Evolutionary conservation across 2,329 filamentous ascomycete species (phyloP), one percentile per base, ranked within the genome.

Genomic region (Calonectria fujianensis): DNA sequence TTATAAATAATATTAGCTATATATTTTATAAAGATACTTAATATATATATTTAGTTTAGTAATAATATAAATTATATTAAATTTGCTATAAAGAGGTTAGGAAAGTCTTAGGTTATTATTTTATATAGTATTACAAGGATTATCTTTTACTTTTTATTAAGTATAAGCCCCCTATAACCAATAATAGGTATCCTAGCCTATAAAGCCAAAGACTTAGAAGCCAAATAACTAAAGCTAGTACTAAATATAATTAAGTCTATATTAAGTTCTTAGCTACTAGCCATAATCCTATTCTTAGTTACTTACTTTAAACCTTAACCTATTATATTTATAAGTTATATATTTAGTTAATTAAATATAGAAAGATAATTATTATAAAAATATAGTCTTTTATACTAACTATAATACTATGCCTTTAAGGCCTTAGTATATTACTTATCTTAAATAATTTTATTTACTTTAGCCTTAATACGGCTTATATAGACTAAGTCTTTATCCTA

Each of bases 311-410:
- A 20, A 11, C 73, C 69, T 14, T 45, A 32, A 5, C 75, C 75
- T 18, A 71, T 20, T 2, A 69, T 93, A 79, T 94, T 90, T n/a
- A 94, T 84, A 0, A 94, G 87, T 9, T 87, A 85, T 4, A 94
- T 91, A 76, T 91, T 89, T 0, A 86, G 82, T 51, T 79, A 11
- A 18, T 67, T 67, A n/a, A 67, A 67, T 31, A 32, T 6, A 5
- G 13, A 3, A 0, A 93, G 87, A 78, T 91, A 93, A 11, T 88
- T 86, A 77, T 93, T 90, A 81, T 91, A 90, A 82, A 93, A 93
- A 41, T 85, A 88, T 0, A 92, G 91, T 0, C 92, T 88, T 82
- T 94, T 94, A 85, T 92, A 93, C 87, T 89, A 92, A 0, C 83
- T 83, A 1, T 89, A 87, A 78, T 93, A 93, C 89, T 90, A 92